Conservation (phyloP, 257 asterid genomes). For the Orobanche coerulescens region DNA sequence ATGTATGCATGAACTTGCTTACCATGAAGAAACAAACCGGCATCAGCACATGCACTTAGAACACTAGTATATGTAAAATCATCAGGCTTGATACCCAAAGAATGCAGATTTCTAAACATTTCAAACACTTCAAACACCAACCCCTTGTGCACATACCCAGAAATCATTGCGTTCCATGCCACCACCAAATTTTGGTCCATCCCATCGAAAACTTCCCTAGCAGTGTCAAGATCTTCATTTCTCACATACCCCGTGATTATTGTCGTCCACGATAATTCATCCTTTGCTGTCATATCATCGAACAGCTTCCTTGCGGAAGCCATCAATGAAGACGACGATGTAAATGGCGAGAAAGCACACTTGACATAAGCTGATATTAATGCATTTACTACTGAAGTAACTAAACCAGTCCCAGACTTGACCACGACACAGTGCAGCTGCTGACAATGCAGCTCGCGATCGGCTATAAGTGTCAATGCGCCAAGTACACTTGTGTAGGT, state of each 20-base stretch:
- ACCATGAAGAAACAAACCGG: slow-evolving; percentile 50
- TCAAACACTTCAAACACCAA: slow-evolving; percentile 41
- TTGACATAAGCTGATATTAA: slow-evolving; percentile 54
- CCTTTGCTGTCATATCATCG: slow-evolving; percentile 45
- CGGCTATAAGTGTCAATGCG: slow-evolving; percentile 49
- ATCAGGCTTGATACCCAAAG: slow-evolving; percentile 42
- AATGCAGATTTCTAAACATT: slow-evolving; percentile 45
- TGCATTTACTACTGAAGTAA: slow-evolving; percentile 56
- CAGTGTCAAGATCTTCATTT: slow-evolving; percentile 49
- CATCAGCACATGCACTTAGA: slow-evolving; percentile 54
- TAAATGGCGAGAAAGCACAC: slow-evolving; percentile 48
- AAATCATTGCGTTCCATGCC: slow-evolving; percentile 74
- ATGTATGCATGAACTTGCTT: slow-evolving; percentile 59
- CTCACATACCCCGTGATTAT: slow-evolving; percentile 63
- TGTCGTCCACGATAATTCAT: slow-evolving; percentile 62
- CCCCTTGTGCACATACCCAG: slow-evolving; percentile 63
- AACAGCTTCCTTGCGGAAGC: slow-evolving; percentile 45
- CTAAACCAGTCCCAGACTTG: slow-evolving; percentile 40
- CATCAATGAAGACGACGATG: slow-evolving; percentile 36
- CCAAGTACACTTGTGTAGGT: slow-evolving; percentile 51
- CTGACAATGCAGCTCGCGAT: slow-evolving; percentile 42
- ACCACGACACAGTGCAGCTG: slow-evolving; percentile 56
- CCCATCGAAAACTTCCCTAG: slow-evolving; percentile 50
- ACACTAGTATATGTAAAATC: slow-evolving; percentile 57
- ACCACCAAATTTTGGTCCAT: slow-evolving; percentile 60